Evolutionary conservation across 2,329 filamentous ascomycete genomes (phyloP).

Genomic region (Onygenales sp.): DNA sequence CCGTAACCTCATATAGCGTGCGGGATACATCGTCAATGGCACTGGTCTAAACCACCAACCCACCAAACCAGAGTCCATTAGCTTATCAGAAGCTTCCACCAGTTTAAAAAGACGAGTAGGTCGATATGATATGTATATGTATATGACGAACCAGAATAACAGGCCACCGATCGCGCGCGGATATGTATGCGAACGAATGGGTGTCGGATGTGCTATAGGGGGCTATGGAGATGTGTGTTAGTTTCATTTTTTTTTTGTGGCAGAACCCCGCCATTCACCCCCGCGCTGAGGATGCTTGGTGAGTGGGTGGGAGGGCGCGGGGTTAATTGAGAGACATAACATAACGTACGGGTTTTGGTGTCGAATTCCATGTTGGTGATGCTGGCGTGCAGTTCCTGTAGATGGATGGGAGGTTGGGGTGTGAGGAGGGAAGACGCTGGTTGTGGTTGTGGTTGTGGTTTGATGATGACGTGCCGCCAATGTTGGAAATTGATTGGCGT

Average conservation of each 20-base stretch:
- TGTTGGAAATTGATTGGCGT: too few relatives aligned
- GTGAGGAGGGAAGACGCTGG: too few relatives aligned
- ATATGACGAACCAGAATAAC: slow-evolving; percentile 64
- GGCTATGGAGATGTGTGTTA: slow-evolving; percentile 39
- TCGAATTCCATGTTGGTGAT: slow-evolving; percentile 57
- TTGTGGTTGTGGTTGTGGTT: too few relatives aligned
- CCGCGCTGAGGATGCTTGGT: background rate
- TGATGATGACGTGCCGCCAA: too few relatives aligned
- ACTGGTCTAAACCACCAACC: slow-evolving; percentile 56
- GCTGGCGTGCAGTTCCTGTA: background rate
- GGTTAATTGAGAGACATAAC: slow-evolving; percentile 19
- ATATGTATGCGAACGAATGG: slow-evolving; percentile 77
- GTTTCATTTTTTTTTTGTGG: slow-evolving; percentile 7
- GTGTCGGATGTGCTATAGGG: slow-evolving; percentile 71
- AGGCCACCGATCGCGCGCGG: slow-evolving; percentile 83
- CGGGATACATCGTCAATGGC: slow-evolving; percentile 93
- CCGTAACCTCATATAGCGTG: slow-evolving; percentile 37
- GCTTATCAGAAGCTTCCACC: background rate
- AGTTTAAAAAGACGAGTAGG: too few relatives aligned
- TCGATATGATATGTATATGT: background rate
- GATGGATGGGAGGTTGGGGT: background rate
- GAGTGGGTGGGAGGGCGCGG: background rate
- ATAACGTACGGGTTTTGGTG: slow-evolving; percentile 57
- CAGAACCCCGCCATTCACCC: slow-evolving; percentile 2
- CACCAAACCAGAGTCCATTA: background rate